These are phyloP conservation scores for Metschnikowia lunata DNA, from an alignment of 805 yeast species.

Conservation along the genomic window DNA sequence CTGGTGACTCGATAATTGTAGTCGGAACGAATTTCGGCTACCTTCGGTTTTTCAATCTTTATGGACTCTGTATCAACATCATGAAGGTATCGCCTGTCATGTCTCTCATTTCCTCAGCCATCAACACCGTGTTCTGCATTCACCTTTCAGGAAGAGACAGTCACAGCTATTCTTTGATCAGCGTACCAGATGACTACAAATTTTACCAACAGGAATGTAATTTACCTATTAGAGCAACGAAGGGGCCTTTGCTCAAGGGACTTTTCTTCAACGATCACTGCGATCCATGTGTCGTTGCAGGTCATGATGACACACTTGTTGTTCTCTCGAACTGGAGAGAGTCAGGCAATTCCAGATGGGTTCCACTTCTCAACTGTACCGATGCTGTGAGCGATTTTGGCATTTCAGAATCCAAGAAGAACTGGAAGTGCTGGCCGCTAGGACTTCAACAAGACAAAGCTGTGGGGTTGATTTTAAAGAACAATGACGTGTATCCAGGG, in stretches of 20 bases:
- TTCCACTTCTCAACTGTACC: constrained; percentile 68
- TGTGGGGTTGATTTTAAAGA: constrained; percentile 71
- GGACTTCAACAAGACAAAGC: constrained; percentile 69
- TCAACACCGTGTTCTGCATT: constrained; percentile 49
- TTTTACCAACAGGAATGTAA: constrained; percentile 37
- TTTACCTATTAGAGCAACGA: constrained; percentile 28
- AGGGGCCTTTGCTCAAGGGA: constrained; percentile 49
- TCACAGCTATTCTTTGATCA: constrained; percentile 47
- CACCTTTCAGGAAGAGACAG: constrained; percentile 29
- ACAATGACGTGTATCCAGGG: constrained; percentile 59
- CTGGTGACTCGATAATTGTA: constrained; percentile 45
- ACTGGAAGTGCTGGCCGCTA: constrained; percentile 81
- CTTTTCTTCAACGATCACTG: constrained; percentile 84
- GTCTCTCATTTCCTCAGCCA: constrained; percentile 60
- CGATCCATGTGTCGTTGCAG: constrained; percentile 80
- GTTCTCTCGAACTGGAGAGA: constrained; percentile 77
- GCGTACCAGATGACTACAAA: constrained; percentile 39
- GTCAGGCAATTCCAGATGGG: constrained; percentile 75
- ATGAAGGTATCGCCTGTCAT: constrained; percentile 71
- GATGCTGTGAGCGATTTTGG: constrained; percentile 43
- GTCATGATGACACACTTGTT: constrained; percentile 68
- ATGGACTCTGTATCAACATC: constrained; percentile 68
- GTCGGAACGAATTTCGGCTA: constrained; percentile 77
- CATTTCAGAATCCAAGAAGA: constrained; percentile 43
- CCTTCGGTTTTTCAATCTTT: constrained; percentile 62